Percentiles rank a stretch among this genome's conserved stretches.
phyloP scores from a whole-genome alignment of 2,329 filamentous ascomycete species.

The Ilyonectria robusta region DNA sequence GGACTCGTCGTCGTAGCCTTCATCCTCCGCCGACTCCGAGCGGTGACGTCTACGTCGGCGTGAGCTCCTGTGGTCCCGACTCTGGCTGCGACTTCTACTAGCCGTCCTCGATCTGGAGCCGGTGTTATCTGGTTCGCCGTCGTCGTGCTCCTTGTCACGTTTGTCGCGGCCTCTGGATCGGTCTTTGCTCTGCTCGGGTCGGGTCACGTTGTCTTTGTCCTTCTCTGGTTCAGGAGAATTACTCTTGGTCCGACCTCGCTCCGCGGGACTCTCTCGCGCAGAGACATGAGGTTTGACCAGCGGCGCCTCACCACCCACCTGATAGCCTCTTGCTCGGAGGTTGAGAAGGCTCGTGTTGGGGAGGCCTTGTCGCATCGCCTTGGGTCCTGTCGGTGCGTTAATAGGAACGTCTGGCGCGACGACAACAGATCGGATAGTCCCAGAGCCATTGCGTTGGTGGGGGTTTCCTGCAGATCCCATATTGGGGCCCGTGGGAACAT shows the following conservation, averaged over 20 bases:
- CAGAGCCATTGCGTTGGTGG: conserved; percentile 41
- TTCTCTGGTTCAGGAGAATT: conserved; percentile 60
- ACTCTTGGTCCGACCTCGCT: conserved; percentile 60
- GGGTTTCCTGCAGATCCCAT: conserved; percentile 30
- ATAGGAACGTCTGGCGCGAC: conserved; percentile 63
- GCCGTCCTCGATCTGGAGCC: conserved; percentile 49
- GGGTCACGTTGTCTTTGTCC: conserved; percentile 52
- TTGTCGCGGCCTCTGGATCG: conserved; percentile 44
- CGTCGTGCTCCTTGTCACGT: conserved; percentile 43
- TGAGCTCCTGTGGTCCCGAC: conserved; percentile 62
- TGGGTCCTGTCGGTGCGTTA: conserved; percentile 91
- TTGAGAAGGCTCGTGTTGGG: conserved; percentile 85
- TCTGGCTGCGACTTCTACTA: conserved; percentile 55
- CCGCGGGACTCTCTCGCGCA: conserved; percentile 38
- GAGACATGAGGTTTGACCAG: conserved; percentile 40
- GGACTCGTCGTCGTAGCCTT: conserved; percentile 60
- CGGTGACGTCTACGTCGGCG: conserved; percentile 68
- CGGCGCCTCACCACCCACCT: conserved; percentile 58
- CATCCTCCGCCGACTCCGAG: conserved; percentile 66
- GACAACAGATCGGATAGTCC: conserved; percentile 51
- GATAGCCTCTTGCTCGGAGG: conserved; percentile 68
- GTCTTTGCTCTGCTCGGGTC: conserved; percentile 55
- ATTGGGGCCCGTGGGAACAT: conserved; percentile 42
- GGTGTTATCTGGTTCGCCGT: conserved; percentile 47
- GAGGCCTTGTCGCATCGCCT: conserved; percentile 92